Evolutionary conservation across 2,329 filamentous ascomycete species (phyloP), one percentile per base, ranked within the genome.

Genomic region (Calonectria pteridis): DNA sequence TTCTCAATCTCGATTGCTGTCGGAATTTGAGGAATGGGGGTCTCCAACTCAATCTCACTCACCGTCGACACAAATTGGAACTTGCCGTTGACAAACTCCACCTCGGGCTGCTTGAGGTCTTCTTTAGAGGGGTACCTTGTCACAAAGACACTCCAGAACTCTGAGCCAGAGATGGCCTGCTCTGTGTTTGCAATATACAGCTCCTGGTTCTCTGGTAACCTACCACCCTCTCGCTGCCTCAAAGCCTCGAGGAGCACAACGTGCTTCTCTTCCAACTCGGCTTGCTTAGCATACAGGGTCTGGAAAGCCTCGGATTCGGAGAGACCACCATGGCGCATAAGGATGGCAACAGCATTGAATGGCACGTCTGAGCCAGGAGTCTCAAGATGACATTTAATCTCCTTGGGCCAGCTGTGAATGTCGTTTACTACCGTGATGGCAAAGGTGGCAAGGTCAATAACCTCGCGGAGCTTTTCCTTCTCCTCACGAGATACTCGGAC

Each of bases 341-440:
- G 55, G 0, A 62, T 26, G 11, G 55, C 55, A 18, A 62, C 55
- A 2, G 55, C 55, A 16, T 62, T 62, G 33, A 62, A 62, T 7
- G 55, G 55, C 1, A 3, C 31, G 11, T 11, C n/a, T 2, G 55
- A 62, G 20, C 16, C 55, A 1, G 55, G 55, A 10, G 55, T 62
- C 23, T 62, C 55, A 16, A 62, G 33, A 20, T 62, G 55, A 16
- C 55, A 62, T 23, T 62, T 62, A 13, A 62, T 62, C 37, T 62
- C 55, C 33, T 62, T 62, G 23, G 55, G 55, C 55, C 55, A 62
- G 35, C 55, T 62, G 23, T 62, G 35, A 35, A 62, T 62, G 4
- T 62, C 55, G 11, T 62, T 62, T 18, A 62, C 55, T 40, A 62
- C 35, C 6, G 55, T 62, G 14, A 62, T 62, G 55, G 55, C 55